A percentile compares a stretch with the other conserved stretches of the same genome.
phyloP scores from a whole-genome alignment of 225 moss, liverwort and hornwort genomes.

The Marchantia paleacea region DNA sequence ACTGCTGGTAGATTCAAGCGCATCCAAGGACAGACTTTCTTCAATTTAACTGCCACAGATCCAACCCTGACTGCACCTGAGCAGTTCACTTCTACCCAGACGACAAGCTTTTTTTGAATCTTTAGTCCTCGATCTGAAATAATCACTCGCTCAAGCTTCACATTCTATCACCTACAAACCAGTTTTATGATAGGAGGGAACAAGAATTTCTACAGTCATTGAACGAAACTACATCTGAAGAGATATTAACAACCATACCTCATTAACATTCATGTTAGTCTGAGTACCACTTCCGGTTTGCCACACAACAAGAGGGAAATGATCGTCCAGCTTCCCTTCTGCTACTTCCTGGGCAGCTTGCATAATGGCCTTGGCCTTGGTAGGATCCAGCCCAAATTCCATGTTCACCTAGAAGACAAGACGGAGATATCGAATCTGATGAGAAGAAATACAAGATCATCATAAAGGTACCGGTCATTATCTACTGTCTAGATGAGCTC shows the following conservation, averaged over 20 bases:
- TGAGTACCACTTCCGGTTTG: conserved; percentile 99
- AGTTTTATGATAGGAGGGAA: too few species aligned
- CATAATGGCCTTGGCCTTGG: conserved; percentile 71
- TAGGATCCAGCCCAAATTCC: conserved; percentile 78
- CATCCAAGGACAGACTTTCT: too few species aligned
- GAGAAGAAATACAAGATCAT: not conserved
- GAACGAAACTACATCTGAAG: too few species aligned
- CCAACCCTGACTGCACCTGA: too few species aligned
- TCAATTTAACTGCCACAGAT: too few species aligned
- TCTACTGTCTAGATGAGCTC: not conserved
- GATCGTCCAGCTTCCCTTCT: conserved; percentile 83
- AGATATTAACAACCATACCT: conserved; percentile 28
- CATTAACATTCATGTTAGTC: conserved; percentile 87
- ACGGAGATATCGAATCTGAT: not conserved
- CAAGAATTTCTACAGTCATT: too few species aligned
- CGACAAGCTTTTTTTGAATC: too few species aligned
- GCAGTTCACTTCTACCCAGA: too few species aligned
- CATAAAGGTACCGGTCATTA: not conserved
- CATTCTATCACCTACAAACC: too few species aligned
- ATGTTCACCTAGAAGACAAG: conserved; percentile 61
- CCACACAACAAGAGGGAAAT: conserved; percentile 97
- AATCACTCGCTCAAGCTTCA: too few species aligned
- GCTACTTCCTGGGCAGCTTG: conserved; percentile 89
- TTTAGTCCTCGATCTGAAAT: too few species aligned
- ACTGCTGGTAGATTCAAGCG: too few species aligned